A percentile compares a stretch with the other conserved stretches of the same genome.
phyloP scores from a whole-genome alignment of 2,329 filamentous ascomycete genomes.

The Fusarium sambucinum region DNA sequence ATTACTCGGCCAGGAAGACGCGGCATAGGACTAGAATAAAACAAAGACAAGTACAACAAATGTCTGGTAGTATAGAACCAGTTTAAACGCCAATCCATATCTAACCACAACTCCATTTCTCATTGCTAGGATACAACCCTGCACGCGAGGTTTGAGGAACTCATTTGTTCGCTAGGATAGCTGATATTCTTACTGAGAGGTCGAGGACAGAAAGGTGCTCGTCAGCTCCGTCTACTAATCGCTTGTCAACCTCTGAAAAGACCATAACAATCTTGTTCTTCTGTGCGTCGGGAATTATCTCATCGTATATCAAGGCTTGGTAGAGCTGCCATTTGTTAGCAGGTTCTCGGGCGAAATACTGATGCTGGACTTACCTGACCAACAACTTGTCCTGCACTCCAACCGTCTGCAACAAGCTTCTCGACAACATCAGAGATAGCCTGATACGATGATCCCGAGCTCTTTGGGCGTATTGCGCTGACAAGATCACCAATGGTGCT shows the following conservation, averaged over 20 bases:
- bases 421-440: constrained; percentile 83
- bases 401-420: constrained; percentile 94
- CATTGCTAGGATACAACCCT: constrained; percentile 22
- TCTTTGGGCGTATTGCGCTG: constrained; percentile 79
- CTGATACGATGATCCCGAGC: constrained; percentile 74
- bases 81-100: constrained; percentile 44
- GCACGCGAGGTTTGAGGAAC: not conserved
- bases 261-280: constrained; percentile 91
- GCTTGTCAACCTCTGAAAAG: constrained; percentile 95
- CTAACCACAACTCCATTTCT: constrained; percentile 43
- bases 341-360: not conserved
- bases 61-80: constrained; percentile 37
- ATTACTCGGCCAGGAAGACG: constrained; percentile 58
- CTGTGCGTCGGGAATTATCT: constrained; percentile 83
- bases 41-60: constrained; percentile 26
- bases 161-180: constrained; percentile 69
- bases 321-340: constrained; percentile 71
- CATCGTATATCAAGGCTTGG: constrained; percentile 83
- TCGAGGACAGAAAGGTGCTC: constrained; percentile 94
- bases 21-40: constrained; percentile 32
- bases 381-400: constrained; percentile 92
- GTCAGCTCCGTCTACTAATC: constrained; percentile 92
- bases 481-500: constrained; percentile 77
- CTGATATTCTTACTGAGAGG: constrained; percentile 82
- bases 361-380: constrained; percentile 69